Evolutionary conservation across 2,329 filamentous ascomycete species (phyloP), one percentile per base, ranked within the genome.

Genomic region (Fusarium dlaminii): DNA sequence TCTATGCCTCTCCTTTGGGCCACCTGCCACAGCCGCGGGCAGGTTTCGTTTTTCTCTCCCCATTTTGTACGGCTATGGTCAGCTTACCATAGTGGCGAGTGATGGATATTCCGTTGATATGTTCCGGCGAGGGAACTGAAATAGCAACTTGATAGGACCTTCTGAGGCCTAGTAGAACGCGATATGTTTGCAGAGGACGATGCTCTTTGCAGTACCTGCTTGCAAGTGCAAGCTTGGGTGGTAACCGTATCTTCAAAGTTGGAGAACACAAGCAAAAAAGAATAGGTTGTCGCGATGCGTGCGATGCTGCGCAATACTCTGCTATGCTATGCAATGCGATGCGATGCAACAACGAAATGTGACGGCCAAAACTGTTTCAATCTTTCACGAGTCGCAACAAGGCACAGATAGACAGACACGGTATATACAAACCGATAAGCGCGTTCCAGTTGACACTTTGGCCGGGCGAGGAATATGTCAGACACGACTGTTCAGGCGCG

Each of bases 1-100:
- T 67, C 73, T 82, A 71, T 82, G 82, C 72, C 79, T 77, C 69
- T 83, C 81, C 67, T 83, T 83, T 61, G 81, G 73, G 60, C 82
- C 80, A 62, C 79, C 78, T 57, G 72, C 76, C 58, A 78, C 77
- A 60, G 77, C 73, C 61, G 77, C 75, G 61, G 78, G 79, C 68
- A 80, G 63, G 70, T 75, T 79, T 76, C 81, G 78, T 73, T 81
- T 83, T 75, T 79, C 78, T 77, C 79, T 81, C 67, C 77, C 83
- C 83, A 84, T 84, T 72, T 78, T 73, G 70, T 46, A 67, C 66
- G 64, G 60, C 69, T 70, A 58, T 75, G 62, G 71, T 78, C 68
- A 77, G 75, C 77, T 79, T 78, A 78, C 70, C 77, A 79, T 79
- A 74, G 60, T 79, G 74, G 59, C 74, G 49, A 60, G 56, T 61